Conservation (phyloP, 164 flowering plant species). For the Umbellularia californica region DNA sequence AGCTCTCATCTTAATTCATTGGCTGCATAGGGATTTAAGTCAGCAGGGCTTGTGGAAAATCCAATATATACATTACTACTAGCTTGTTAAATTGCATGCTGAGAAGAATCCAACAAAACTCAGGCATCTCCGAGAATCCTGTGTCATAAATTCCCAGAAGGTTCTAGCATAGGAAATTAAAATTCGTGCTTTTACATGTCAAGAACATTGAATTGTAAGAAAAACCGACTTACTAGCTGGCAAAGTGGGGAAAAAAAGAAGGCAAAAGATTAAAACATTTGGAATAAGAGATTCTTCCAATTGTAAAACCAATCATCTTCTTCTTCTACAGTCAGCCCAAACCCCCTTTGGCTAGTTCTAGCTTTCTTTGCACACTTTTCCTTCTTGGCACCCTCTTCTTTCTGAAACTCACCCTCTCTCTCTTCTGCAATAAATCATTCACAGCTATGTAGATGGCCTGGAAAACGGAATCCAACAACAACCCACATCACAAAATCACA, state of each 20-base stretch:
- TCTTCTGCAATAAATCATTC: constrained; percentile 72
- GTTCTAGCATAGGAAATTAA: not conserved
- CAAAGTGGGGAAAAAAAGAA: not conserved
- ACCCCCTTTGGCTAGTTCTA: constrained; percentile 65
- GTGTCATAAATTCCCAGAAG: too few species aligned
- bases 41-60: not conserved
- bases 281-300: constrained; percentile 7
- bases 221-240: not conserved
- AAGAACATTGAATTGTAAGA: not conserved
- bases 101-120: not conserved
- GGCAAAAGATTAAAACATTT: too few species aligned
- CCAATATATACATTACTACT: not conserved
- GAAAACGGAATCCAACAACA: constrained; percentile 1
- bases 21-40: not conserved
- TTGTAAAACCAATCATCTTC: constrained; percentile 23
- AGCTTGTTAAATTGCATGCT: not conserved
- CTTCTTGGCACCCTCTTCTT: constrained; percentile 60
- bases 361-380: constrained; percentile 43
- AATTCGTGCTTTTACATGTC: not conserved
- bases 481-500: constrained; percentile 21
- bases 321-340: constrained; percentile 65
- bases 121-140: not conserved
- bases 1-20: too few species aligned
- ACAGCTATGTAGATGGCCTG: constrained; percentile 75
- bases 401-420: constrained; percentile 74